Evolutionary conservation across 768 basidiomycete genomes (phyloP), one percentile per base, ranked within the genome.

Genomic region (Boletellus ananas): DNA sequence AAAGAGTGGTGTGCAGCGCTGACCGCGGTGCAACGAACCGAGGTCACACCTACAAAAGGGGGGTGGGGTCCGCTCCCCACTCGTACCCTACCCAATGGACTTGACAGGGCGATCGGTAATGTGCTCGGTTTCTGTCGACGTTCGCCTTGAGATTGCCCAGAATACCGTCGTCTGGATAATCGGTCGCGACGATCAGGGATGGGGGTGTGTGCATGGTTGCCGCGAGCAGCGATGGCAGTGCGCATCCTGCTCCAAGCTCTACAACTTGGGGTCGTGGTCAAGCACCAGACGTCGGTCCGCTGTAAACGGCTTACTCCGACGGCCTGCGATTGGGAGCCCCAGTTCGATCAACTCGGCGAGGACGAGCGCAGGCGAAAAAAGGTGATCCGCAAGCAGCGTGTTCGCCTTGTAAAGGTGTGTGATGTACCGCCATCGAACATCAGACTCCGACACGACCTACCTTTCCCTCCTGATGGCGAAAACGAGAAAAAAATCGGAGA

Each of bases 191-290:
- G 34, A 85, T 70, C 33, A 81, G 66, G 10, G 74, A 67, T 4
- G 84, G 82, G 3, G 79, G 69, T 3, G 67, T 56, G 3, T 66
- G 50, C 10, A 70, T 58, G 7, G 74, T 78, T 36, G 81, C 72
- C 33, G 80, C 57, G 1, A 90, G 71, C 1, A 88, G 68, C 0
- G 83, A 86, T 5, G 85, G 86, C 8, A 90, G 63, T 16, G 79
- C 85, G 39, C 79, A 76, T 6, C 87, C 85, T 8, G 85, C 78
- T 3, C 84, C 85, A 3, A 89, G 76, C 62, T 90, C 87, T n/a
- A 89, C 59, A 1, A 84, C 85, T 86, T 42, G 6, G 41, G 6
- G 23, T 29, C 38, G 23, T 35, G 23, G 11, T 54, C n/a, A 47
- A 18, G 31, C 34, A 7, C 39, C 38, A 45, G 20, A 46, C 37